A percentile compares a stretch with the other conserved stretches of the same genome.
These are phyloP conservation scores for Murraya koenigii DNA, from an alignment of 345 rosid genomes.

Conservation along the genomic window DNA sequence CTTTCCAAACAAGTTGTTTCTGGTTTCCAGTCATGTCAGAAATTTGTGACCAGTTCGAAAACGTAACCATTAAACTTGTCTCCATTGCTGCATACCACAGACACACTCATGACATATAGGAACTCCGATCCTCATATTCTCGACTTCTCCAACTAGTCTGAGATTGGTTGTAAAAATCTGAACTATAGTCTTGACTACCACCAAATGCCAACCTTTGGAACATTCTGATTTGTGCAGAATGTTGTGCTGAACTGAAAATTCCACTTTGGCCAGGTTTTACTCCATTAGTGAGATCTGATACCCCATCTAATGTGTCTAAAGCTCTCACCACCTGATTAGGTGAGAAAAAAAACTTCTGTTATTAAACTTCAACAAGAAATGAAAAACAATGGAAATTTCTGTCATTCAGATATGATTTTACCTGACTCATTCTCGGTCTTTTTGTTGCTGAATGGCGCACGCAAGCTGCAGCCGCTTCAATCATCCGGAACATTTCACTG, in stretches of 20 bases:
- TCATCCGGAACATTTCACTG: conserved; percentile 84
- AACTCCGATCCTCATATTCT: conserved; percentile 37
- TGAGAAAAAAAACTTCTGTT: not conserved
- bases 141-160: conserved; percentile 87
- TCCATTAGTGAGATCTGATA: conserved; percentile 79
- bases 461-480: conserved; percentile 97
- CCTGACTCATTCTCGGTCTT: conserved; percentile 98
- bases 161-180: conserved; percentile 54
- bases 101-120: conserved; percentile 37
- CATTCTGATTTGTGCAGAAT: conserved; percentile 94
- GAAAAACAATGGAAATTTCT: not conserved
- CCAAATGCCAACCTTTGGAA: conserved; percentile 95
- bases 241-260: conserved; percentile 68
- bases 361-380: not conserved
- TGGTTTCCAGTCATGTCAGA: not conserved
- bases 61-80: conserved; percentile 14
- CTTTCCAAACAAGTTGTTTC: not conserved
- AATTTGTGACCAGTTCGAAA: not conserved
- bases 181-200: conserved; percentile 85
- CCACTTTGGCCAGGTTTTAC: conserved; percentile 93
- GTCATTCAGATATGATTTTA: conserved; percentile 8
- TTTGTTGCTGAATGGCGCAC: conserved; percentile 85
- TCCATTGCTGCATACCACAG: not conserved
- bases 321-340: conserved; percentile 75
- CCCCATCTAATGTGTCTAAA: conserved; percentile 66